Percentiles rank a stretch among this genome's conserved stretches.
These are phyloP conservation scores for Pulveroboletus sp. DNA, from an alignment of 768 basidiomycete genomes.

Conservation along the genomic window DNA sequence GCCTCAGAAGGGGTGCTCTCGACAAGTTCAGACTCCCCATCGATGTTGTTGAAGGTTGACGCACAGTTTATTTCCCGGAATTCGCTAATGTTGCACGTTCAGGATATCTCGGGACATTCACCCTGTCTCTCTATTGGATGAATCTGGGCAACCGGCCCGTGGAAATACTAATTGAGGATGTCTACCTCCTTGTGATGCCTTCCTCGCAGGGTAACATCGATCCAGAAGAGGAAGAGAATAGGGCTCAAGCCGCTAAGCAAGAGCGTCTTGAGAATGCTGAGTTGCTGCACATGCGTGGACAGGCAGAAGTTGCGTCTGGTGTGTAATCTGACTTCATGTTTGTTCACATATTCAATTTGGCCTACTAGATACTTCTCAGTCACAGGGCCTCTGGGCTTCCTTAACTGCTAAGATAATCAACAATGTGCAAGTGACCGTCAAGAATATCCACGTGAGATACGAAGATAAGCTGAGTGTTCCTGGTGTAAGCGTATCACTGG, in stretches of 20 bases:
- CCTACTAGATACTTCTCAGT: constrained; percentile 52
- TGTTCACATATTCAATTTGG: constrained; percentile 4
- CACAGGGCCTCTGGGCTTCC: constrained; percentile 81
- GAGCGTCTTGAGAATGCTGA: constrained; percentile 90
- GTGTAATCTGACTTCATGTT: constrained; percentile 9
- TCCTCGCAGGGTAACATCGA: constrained; percentile 64
- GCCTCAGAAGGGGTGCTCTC: constrained; percentile 87
- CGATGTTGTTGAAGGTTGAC: constrained; percentile 85
- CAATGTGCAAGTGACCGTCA: constrained; percentile 92
- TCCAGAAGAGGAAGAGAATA: constrained; percentile 78
- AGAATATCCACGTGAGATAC: constrained; percentile 94
- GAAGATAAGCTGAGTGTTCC: constrained; percentile 94
- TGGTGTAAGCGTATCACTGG: constrained; percentile 53
- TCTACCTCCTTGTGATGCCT: constrained; percentile 90
- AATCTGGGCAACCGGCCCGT: constrained; percentile 87
- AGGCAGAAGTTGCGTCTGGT: constrained; percentile 51
- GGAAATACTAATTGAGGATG: constrained; percentile 87
- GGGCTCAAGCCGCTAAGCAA: constrained; percentile 80
- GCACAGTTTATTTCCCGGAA: neutral
- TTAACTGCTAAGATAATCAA: constrained; percentile 88
- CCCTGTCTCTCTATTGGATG: constrained; percentile 84
- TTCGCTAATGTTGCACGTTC: neutral
- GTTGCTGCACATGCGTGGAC: constrained; percentile 62
- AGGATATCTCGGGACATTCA: constrained; percentile 87
- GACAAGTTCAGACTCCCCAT: constrained; percentile 95